phyloP scores from a whole-genome alignment of 257 asterid species.

The Eustoma russellianum region DNA sequence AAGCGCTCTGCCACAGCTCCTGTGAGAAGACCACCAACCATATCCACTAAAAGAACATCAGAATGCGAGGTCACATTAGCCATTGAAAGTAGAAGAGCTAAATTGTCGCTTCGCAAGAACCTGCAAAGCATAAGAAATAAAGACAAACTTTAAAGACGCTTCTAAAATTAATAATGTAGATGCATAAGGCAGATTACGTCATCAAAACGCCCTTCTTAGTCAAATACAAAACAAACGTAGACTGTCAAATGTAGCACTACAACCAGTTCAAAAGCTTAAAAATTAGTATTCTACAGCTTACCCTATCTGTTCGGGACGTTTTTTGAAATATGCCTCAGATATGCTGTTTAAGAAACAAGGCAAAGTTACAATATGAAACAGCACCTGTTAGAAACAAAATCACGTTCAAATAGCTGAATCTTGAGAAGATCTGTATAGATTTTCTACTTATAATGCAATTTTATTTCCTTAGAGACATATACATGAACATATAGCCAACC shows the following conservation, averaged over 20 bases:
- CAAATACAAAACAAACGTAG: not conserved
- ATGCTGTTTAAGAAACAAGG: constrained; percentile 39
- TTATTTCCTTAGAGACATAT: not conserved
- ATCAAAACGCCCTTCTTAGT: not conserved
- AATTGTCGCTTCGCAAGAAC: constrained; percentile 78
- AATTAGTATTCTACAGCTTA: constrained; percentile 9
- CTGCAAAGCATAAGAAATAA: constrained; percentile 24
- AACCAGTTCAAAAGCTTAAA: too few species aligned
- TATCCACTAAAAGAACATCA: constrained; percentile 81
- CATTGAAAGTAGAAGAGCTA: constrained; percentile 75
- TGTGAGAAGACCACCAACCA: constrained; percentile 69
- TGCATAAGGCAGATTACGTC: too few species aligned
- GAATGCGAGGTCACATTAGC: constrained; percentile 77
- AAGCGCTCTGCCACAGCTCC: constrained; percentile 92
- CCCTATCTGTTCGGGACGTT: constrained; percentile 90
- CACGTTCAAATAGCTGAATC: too few species aligned
- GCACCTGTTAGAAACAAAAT: too few species aligned
- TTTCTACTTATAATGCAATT: too few species aligned
- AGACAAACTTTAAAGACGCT: not conserved
- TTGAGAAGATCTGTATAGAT: too few species aligned
- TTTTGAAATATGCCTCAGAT: constrained; percentile 92
- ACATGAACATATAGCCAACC: too few species aligned
- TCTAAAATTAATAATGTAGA: not conserved
- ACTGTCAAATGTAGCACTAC: too few species aligned
- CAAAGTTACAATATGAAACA: not conserved